phyloP scores from a whole-genome alignment of 2,329 filamentous ascomycete genomes.

The Pyricularia sp. region DNA sequence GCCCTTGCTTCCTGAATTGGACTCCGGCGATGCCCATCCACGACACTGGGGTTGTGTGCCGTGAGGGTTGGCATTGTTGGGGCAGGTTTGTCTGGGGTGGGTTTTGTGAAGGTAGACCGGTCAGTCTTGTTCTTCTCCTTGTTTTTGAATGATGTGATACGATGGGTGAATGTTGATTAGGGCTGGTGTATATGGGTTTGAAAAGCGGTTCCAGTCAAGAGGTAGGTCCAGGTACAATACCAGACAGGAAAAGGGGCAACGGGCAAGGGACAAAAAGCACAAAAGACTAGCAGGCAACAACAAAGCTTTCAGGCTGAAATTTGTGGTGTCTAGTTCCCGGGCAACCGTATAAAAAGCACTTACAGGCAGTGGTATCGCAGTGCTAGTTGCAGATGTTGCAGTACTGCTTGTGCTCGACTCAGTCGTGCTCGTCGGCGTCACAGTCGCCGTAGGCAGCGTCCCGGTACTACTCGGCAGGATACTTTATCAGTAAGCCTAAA shows the following conservation, averaged over 20 bases:
- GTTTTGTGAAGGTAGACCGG: neutral
- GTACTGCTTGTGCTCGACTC: neutral
- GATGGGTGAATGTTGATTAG: neutral
- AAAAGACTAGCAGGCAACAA: too few relatives aligned
- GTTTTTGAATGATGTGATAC: neutral
- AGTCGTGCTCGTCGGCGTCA: neutral
- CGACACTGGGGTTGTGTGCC: neutral
- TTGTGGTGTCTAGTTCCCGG: neutral
- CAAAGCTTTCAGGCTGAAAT: neutral
- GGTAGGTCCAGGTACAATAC: too few relatives aligned
- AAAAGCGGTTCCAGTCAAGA: neutral
- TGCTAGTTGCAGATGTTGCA: neutral
- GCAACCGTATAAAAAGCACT: neutral
- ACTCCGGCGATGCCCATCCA: neutral
- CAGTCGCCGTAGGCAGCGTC: neutral
- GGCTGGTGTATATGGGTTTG: neutral
- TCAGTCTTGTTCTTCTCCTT: neutral
- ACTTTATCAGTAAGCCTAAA: neutral
- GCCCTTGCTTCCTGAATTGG: neutral
- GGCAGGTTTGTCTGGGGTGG: conserved; percentile 1
- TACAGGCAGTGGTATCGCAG: neutral
- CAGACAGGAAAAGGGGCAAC: too few relatives aligned
- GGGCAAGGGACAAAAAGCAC: too few relatives aligned
- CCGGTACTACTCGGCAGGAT: neutral
- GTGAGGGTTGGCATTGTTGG: neutral